A percentile compares a stretch with the other conserved stretches of the same genome.
Evolutionary conservation across 2,329 filamentous ascomycete genomes (phyloP).

Genomic region (Fusarium kyushuense): DNA sequence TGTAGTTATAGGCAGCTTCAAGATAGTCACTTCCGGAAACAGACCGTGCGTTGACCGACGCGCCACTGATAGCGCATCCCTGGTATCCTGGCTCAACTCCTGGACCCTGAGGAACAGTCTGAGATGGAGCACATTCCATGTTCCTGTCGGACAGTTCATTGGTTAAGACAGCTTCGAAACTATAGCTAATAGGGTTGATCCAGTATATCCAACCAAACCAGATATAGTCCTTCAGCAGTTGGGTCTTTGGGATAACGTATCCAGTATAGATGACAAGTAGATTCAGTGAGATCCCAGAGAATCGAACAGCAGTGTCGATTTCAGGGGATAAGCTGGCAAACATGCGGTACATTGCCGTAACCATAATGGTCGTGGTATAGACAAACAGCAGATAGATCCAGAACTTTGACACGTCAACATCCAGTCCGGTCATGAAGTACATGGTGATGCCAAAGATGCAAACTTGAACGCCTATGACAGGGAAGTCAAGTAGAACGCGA

Average conservation of each 20-base stretch:
- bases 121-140: conserved; percentile 60
- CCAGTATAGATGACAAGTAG: conserved; percentile 75
- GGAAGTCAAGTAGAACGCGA: conserved; percentile 68
- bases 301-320: conserved; percentile 72
- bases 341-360: conserved; percentile 65
- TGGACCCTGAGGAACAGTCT: conserved; percentile 62
- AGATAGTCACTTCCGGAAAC: conserved; percentile 69
- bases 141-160: conserved; percentile 66
- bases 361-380: conserved; percentile 65
- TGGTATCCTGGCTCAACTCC: conserved; percentile 58
- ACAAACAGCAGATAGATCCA: conserved; percentile 74
- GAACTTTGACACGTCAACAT: conserved; percentile 72
- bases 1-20: conserved; percentile 60
- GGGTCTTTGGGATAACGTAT: conserved; percentile 68
- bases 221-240: conserved; percentile 69
- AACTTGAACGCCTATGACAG: conserved; percentile 70
- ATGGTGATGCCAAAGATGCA: conserved; percentile 76
- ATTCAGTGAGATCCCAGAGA: conserved; percentile 67
- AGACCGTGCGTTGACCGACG: conserved; percentile 46
- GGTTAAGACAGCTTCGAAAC: conserved; percentile 70
- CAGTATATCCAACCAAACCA: conserved; percentile 77
- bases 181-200: conserved; percentile 73
- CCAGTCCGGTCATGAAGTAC: conserved; percentile 81
- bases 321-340: conserved; percentile 68
- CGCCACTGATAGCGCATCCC: conserved; percentile 68